These are phyloP conservation scores for Postia placenta DNA, from an alignment of 768 basidiomycete genomes.

Conservation along the genomic window DNA sequence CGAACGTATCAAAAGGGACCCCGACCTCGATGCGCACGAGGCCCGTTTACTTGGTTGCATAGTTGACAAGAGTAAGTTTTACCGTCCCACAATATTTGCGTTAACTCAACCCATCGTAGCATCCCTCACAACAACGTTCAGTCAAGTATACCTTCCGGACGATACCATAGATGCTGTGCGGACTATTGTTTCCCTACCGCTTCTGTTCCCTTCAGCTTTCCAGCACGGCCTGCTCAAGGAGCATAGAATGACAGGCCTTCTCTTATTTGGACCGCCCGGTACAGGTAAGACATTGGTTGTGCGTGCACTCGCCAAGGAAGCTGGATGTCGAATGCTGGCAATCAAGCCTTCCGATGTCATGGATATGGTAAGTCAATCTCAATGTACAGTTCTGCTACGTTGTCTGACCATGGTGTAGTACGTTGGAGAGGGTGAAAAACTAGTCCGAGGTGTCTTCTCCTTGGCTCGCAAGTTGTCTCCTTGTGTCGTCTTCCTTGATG, in stretches of 20 bases:
- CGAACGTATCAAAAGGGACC: conserved; percentile 69
- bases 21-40: conserved; percentile 76
- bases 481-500: conserved; percentile 92
- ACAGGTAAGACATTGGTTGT: conserved; percentile 90
- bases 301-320: conserved; percentile 87
- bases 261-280: conserved; percentile 90
- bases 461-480: conserved; percentile 82
- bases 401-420: conserved; percentile 40
- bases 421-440: conserved; percentile 85
- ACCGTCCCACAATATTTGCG: neutral
- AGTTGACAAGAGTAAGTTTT: conserved; percentile 63
- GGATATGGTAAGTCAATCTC: conserved; percentile 68
- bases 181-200: conserved; percentile 83
- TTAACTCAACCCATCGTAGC: conserved; percentile 31
- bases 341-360: conserved; percentile 91
- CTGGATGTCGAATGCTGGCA: conserved; percentile 88
- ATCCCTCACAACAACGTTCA: conserved; percentile 77
- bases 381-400: conserved; percentile 1
- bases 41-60: conserved; percentile 77
- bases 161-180: conserved; percentile 90
- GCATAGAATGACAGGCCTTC: conserved; percentile 85
- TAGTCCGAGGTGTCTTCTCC: conserved; percentile 84
- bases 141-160: conserved; percentile 80
- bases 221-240: conserved; percentile 85
- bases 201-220: conserved; percentile 85